These are phyloP conservation scores for Termitomyces sp. DNA, from an alignment of 768 basidiomycete species.

Conservation along the genomic window DNA sequence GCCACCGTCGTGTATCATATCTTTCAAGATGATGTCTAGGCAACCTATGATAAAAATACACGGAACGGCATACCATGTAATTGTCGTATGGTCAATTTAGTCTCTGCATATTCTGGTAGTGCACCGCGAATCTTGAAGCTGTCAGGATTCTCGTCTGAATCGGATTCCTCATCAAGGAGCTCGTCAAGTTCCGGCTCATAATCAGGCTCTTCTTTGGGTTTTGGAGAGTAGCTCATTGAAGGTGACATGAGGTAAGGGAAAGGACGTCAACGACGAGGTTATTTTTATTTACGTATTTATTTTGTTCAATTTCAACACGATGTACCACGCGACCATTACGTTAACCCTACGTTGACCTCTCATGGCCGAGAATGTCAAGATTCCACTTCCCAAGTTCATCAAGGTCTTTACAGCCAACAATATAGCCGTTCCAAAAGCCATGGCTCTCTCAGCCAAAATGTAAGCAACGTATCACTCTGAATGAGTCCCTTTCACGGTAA, in stretches of 20 bases:
- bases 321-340: neutral
- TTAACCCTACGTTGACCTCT: neutral
- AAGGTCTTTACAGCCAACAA: constrained; percentile 56
- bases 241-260: neutral
- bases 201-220: constrained; percentile 10
- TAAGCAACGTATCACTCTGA: constrained; percentile 20
- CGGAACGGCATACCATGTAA: constrained; percentile 37
- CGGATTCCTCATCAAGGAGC: constrained; percentile 41
- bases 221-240: constrained; percentile 6
- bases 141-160: constrained; percentile 30
- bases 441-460: constrained; percentile 68
- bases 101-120: constrained; percentile 32
- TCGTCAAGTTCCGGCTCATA: constrained; percentile 40
- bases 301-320: neutral
- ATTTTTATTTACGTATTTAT: neutral
- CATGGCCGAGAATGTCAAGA: constrained; percentile 31
- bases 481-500: neutral
- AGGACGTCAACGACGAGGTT: too few relatives aligned
- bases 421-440: constrained; percentile 59
- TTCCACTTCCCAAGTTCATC: constrained; percentile 61
- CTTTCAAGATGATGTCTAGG: constrained; percentile 24
- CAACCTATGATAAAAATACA: neutral
- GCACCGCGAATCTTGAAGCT: constrained; percentile 39
- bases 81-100: constrained; percentile 36
- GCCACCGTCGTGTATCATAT: constrained; percentile 57